Base-by-base conservation (phyloP, 495 filamentous ascomycete genomes). In the Xylaria venustula region DNA sequence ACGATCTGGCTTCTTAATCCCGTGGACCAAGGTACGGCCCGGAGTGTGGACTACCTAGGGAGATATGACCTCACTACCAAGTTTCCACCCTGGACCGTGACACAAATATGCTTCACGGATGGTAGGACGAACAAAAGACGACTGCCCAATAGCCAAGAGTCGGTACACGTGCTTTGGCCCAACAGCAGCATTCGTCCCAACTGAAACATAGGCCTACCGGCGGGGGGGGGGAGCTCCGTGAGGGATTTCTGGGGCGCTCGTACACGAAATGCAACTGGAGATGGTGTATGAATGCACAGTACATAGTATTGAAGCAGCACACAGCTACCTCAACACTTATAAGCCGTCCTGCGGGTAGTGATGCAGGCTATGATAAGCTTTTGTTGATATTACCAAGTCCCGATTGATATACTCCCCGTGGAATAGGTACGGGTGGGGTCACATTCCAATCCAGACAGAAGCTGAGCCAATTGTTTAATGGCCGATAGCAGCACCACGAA, bases 221-320 rank as follows among this genome's bases (percentile, higher is more conserved):
- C n/a, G n/a, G n/a, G n/a, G n/a, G n/a, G n/a, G n/a, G n/a, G n/a
- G 15, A 41, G 49, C 49, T 53, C 50, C 22, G 23, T 54, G 41
- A 48, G 58, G 50, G 58, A 61, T 61, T 61, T 47, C 58, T 32
- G 41, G n/a, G 50, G 41, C 32, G 58, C 40, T 19, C 28, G 17
- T 48, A 30, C n/a, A n/a, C n/a, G n/a, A 14, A 60, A 48, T 40
- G 58, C 25, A 22, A 47, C 49, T 37, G 8, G 41, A 25, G 41
- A 50, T 41, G 41, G 50, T 54, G 58, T 25, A 44, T 36, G 30
- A 9, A 37, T 25, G 46, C 32, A 19, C 41, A 17, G 34, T 59
- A 23, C 32, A 19, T 48, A 17, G 34, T 59, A 23, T 30, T 20
- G 56, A 50, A 42, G 56, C 36, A 32, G 34, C 25, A 28, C 2